Percentiles rank a stretch among this genome's conserved stretches.
phyloP scores from a whole-genome alignment of 2,329 filamentous ascomycete species.

The Dactylellina sp. region DNA sequence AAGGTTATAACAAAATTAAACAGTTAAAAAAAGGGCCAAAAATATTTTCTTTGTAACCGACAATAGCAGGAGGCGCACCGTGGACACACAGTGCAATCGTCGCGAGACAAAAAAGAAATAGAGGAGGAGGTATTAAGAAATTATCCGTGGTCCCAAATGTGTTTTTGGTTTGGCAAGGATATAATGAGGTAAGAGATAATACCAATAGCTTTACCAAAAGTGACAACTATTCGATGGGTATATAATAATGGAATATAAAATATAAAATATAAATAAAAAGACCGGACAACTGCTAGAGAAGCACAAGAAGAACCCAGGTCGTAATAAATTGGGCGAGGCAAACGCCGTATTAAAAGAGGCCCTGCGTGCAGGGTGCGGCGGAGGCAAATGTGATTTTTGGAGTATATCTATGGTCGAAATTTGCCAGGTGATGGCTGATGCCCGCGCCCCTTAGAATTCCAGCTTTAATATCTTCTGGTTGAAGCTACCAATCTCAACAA shows the following conservation, averaged over 20 bases:
- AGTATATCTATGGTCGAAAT: conserved; percentile 30
- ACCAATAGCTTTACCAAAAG: too few relatives aligned
- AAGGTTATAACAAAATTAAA: too few relatives aligned
- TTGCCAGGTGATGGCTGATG: conserved; percentile 32
- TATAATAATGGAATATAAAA: neutral
- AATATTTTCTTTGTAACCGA: too few relatives aligned
- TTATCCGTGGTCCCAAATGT: conserved; percentile 41
- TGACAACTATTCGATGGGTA: too few relatives aligned
- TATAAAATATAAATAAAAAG: conserved; percentile 8
- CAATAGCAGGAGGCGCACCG: too few relatives aligned
- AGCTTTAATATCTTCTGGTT: conserved; percentile 30
- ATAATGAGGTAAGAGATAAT: conserved; percentile 16
- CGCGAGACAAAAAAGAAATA: conserved; percentile 28
- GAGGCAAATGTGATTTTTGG: conserved; percentile 52
- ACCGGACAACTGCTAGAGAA: conserved; percentile 6
- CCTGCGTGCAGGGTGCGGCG: conserved; percentile 34
- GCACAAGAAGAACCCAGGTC: conserved; percentile 23
- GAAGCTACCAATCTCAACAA: conserved; percentile 38
- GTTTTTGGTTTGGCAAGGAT: conserved; percentile 18
- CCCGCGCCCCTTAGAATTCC: conserved; percentile 19
- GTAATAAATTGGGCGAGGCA: conserved; percentile 28
- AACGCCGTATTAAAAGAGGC: conserved; percentile 31
- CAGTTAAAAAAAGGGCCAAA: too few relatives aligned
- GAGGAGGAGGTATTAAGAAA: conserved; percentile 51
- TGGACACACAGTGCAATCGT: too few relatives aligned